Base-by-base conservation (phyloP, 1,139 yeast species). In the Yamadazyma triangularis region DNA sequence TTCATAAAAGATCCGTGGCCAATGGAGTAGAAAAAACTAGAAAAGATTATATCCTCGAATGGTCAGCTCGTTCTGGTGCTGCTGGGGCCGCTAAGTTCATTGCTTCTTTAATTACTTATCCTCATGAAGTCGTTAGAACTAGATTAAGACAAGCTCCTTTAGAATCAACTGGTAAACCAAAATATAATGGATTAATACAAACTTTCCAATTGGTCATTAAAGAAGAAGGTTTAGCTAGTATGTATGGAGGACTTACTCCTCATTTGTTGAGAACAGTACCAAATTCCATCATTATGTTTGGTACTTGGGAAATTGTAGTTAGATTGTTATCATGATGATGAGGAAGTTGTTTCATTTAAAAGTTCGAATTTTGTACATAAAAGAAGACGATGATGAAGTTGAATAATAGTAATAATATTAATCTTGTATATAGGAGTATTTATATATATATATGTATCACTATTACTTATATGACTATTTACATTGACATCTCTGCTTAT, bases 191-290 rank as follows among this genome's bases (percentile, higher is more conserved):
- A 0, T 66, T 93, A 31, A 53, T 89, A 10, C 96, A 88, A 56
- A 85, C 95, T 47, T 89, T 93, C 66, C 77, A 69, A 48, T 64
- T 88, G 25, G 79, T 93, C 12, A 63, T 86, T 13, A 85, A 81
- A 49, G 96, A 91, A 52, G 98, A 93, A 61, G 98, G 99, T 0
- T 58, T 91, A 32, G 79, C 74, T 4, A 84, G 96, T 25, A 84
- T 93, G 89, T 93, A 93, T 52, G 96, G 99, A 37, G 99, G 99
- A 1, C 69, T 93, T 51, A 91, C 98, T 2, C 97, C 98, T 3
- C 99, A 93, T 60, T 67, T 93, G 48, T 73, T 93, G 60, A 76
- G 98, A 58, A 93, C 98, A 0, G 98, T 93, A 29, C 99, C 99
- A 2, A 93, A 91, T 58, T 86, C 96, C 47, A 88, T 93, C 53